Evolutionary conservation across 352 stramenopile genomes (phyloP).

Genomic region (Phytophthora vignae): DNA sequence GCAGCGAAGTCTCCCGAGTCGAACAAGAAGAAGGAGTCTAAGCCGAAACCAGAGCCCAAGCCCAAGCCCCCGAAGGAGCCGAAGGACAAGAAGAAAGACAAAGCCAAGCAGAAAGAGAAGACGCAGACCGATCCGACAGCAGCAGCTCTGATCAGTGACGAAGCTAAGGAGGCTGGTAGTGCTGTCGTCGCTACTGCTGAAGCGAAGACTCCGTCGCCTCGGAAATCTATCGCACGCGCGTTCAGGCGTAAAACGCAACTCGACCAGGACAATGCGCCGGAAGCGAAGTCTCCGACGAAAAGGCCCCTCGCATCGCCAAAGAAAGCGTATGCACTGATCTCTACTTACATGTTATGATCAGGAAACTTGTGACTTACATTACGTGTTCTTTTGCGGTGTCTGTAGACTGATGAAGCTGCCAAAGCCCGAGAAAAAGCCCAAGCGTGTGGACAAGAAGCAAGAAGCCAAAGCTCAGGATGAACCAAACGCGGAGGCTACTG

Average conservation of each 20-base stretch:
- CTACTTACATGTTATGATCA: background rate
- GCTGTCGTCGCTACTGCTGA: conserved; percentile 4
- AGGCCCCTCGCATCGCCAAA: conserved; percentile 25
- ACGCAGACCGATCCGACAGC: background rate
- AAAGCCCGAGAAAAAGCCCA: conserved; percentile 32
- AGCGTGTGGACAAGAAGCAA: conserved; percentile 26
- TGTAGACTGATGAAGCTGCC: conserved; percentile 38
- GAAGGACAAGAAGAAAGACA: conserved; percentile 36
- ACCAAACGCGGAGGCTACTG: conserved; percentile 2
- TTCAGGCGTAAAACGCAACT: conserved; percentile 26
- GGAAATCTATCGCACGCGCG: conserved; percentile 22
- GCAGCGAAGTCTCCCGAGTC: conserved; percentile 11
- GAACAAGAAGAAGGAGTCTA: conserved; percentile 16
- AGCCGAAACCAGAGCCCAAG: background rate
- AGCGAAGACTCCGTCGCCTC: conserved; percentile 20
- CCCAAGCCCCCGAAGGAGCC: background rate
- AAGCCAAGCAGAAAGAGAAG: conserved; percentile 27
- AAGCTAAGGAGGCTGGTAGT: conserved; percentile 15
- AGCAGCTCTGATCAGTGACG: conserved; percentile 5
- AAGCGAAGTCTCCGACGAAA: conserved; percentile 30
- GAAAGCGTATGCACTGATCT: conserved; percentile 12
- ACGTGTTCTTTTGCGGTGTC: background rate
- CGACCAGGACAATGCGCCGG: conserved; percentile 13
- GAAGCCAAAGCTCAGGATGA: conserved; percentile 22
- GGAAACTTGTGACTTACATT: background rate